Evolutionary conservation across 345 rosid genomes (phyloP).

Genomic region (Camelina sativa): DNA sequence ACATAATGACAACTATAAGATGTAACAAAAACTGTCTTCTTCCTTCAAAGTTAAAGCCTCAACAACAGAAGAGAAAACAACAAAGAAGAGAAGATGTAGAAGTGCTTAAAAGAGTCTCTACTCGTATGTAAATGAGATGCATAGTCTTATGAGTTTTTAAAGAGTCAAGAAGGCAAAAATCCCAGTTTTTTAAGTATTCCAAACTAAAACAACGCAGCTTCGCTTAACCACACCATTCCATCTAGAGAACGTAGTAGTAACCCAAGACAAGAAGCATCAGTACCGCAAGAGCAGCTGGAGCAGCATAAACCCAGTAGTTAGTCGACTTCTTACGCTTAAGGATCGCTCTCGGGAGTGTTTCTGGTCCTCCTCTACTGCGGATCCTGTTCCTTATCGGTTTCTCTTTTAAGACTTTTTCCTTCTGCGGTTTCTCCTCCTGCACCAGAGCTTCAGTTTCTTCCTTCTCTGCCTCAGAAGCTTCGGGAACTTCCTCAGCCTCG

Average conservation of each 20-base stretch:
- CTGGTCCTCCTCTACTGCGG: constrained; percentile 62
- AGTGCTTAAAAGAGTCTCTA: constrained; percentile 36
- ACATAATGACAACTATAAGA: constrained; percentile 14
- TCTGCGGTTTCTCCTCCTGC: constrained; percentile 43
- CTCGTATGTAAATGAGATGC: constrained; percentile 39
- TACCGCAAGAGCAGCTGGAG: constrained; percentile 59
- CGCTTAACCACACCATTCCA: constrained; percentile 30
- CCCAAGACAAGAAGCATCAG: constrained; percentile 52
- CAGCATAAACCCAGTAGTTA: constrained; percentile 74
- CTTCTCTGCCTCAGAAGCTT: constrained; percentile 59
- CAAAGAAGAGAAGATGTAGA: constrained; percentile 39
- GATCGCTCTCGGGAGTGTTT: constrained; percentile 69
- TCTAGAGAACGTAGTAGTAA: constrained; percentile 54
- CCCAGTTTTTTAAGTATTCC: constrained; percentile 20
- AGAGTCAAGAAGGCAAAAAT: constrained; percentile 31
- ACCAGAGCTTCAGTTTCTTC: constrained; percentile 43
- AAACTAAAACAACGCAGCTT: constrained; percentile 43
- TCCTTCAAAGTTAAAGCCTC: constrained; percentile 35
- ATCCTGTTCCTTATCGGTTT: constrained; percentile 53
- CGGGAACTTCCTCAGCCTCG: constrained; percentile 64
- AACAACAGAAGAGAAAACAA: constrained; percentile 36
- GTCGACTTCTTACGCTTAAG: constrained; percentile 72
- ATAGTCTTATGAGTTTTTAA: constrained; percentile 23
- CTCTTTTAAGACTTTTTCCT: constrained; percentile 56
- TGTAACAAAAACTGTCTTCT: constrained; percentile 32